phyloP scores from a whole-genome alignment of 768 basidiomycete genomes.

The Lentinula raphanica region DNA sequence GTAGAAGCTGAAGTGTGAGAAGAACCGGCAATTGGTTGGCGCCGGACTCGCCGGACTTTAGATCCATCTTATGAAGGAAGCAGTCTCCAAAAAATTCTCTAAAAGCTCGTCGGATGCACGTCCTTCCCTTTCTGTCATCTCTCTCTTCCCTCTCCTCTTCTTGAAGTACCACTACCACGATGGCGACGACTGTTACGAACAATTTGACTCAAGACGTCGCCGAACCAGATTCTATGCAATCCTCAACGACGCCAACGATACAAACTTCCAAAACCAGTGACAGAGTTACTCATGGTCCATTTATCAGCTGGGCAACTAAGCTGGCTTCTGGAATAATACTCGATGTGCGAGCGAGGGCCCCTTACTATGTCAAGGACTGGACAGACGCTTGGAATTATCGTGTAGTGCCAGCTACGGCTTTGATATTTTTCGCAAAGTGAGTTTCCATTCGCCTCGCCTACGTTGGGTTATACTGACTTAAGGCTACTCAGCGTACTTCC shows the following conservation, averaged over 20 bases:
- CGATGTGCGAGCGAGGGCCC: slow-evolving; percentile 67
- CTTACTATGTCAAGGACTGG: slow-evolving; percentile 88
- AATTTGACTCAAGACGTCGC: neutral
- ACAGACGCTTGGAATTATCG: slow-evolving; percentile 89
- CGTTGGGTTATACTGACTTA: slow-evolving; percentile 14
- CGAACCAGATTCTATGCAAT: neutral
- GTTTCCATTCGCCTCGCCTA: slow-evolving; percentile 16
- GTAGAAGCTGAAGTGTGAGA: too few species aligned
- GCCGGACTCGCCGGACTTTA: too few species aligned
- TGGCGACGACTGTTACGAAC: neutral
- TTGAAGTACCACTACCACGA: neutral
- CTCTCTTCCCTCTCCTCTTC: neutral
- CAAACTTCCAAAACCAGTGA: neutral
- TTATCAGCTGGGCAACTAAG: slow-evolving; percentile 17
- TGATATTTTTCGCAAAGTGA: slow-evolving; percentile 84
- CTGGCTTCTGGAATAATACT: slow-evolving; percentile 58
- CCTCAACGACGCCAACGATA: neutral
- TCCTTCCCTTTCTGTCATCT: neutral
- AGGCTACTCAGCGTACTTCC: slow-evolving; percentile 60
- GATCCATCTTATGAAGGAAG: too few species aligned
- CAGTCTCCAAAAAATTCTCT: too few species aligned
- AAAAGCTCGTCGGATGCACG: neutral
- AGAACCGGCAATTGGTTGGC: too few species aligned
- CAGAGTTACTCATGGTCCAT: neutral
- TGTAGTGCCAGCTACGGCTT: slow-evolving; percentile 78